Conservation (phyloP, 257 asterid species). For the Pogostemon cablin region DNA sequence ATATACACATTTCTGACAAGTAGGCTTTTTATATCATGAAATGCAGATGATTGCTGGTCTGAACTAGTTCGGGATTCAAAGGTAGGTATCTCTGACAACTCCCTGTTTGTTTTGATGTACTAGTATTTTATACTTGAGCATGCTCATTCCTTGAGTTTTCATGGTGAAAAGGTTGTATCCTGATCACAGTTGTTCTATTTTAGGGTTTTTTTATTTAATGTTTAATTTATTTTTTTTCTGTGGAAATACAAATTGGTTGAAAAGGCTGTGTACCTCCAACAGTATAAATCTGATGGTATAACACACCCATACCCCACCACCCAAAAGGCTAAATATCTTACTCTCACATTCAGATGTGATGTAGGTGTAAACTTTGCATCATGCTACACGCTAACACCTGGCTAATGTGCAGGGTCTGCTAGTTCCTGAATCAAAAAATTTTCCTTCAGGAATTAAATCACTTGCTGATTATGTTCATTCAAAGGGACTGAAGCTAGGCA, state of each 20-base stretch:
- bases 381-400: constrained; percentile 22
- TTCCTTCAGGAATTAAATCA: constrained; percentile 86
- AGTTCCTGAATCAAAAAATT: constrained; percentile 62
- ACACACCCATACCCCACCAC: not conserved
- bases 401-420: constrained; percentile 68
- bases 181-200: not conserved
- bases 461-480: constrained; percentile 91
- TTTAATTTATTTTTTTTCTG: too few relatives aligned
- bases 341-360: not conserved
- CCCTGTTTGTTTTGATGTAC: not conserved
- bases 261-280: not conserved
- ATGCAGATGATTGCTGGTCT: constrained; percentile 99
- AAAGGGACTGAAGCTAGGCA: constrained; percentile 90
- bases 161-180: not conserved
- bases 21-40: constrained; percentile 29
- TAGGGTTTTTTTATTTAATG: not conserved
- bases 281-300: not conserved
- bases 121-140: constrained; percentile 9
- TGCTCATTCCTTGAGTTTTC: constrained; percentile 20
- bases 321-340: not conserved
- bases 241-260: not conserved
- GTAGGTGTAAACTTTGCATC: not conserved
- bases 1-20: constrained; percentile 27
- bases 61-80: constrained; percentile 50
- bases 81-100: constrained; percentile 44